A percentile compares a stretch with the other conserved stretches of the same genome.
phyloP scores from a whole-genome alignment of 2,329 filamentous ascomycete species.

The Neoarthrinium moseri region DNA sequence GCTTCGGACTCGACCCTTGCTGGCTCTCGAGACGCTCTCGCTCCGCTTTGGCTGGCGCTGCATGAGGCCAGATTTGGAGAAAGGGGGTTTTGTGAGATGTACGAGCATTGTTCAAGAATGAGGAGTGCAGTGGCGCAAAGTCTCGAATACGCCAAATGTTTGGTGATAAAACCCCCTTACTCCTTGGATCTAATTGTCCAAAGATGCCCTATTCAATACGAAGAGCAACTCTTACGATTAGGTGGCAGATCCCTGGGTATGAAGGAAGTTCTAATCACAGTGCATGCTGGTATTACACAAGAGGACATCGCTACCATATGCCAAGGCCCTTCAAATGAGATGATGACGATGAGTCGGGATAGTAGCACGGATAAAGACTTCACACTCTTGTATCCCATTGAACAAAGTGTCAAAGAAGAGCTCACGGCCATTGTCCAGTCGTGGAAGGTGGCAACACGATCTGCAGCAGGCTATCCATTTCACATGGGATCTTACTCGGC shows the following conservation, averaged over 20 bases:
- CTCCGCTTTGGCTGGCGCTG: constrained; percentile 8
- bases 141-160: too few species aligned
- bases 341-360: too few species aligned
- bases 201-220: too few species aligned
- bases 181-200: too few species aligned
- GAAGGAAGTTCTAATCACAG: too few species aligned
- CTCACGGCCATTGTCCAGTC: constrained; percentile 7
- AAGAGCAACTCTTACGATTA: too few species aligned
- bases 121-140: too few species aligned
- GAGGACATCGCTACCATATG: too few species aligned
- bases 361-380: neutral
- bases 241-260: too few species aligned
- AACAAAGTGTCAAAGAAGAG: neutral
- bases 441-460: constrained; percentile 11
- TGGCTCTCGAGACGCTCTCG: constrained; percentile 13
- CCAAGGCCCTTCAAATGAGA: too few species aligned
- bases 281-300: too few species aligned
- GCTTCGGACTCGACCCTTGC: constrained; percentile 11
- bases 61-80: constrained; percentile 10
- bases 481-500: constrained; percentile 12
- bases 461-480: constrained; percentile 10
- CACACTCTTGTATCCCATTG: constrained; percentile 1
- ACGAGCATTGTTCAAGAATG: constrained; percentile 3
- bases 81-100: constrained; percentile 1
- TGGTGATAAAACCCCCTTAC: too few species aligned